A percentile compares a stretch with the other conserved stretches of the same genome.
These are phyloP conservation scores for Yarrowia alimentaria DNA, from an alignment of 805 yeast genomes.

Conservation along the genomic window DNA sequence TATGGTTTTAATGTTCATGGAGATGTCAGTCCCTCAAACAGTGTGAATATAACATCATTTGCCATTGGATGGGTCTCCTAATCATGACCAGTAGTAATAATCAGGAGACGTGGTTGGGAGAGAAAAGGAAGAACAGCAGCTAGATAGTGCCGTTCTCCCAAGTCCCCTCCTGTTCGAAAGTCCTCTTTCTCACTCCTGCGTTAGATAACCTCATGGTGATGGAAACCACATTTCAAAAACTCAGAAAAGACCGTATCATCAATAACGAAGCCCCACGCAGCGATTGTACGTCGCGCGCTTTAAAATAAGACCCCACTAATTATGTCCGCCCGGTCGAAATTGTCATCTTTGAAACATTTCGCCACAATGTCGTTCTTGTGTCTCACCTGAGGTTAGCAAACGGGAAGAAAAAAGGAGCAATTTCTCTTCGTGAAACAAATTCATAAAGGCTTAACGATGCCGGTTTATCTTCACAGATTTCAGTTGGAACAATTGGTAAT, in stretches of 20 bases:
- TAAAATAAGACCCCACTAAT: conserved; percentile 1
- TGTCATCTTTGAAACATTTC: conserved; percentile 7
- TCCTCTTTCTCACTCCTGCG: too few relatives aligned
- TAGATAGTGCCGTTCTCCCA: too few relatives aligned
- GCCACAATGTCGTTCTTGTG: not conserved
- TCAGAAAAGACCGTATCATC: conserved; percentile 27
- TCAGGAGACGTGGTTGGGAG: conserved; percentile 15
- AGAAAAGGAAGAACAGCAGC: not conserved
- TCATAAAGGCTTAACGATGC: conserved; percentile 28
- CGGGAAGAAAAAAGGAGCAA: not conserved
- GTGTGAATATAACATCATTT: conserved; percentile 27
- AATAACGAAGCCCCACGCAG: conserved; percentile 17
- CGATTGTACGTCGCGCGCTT: conserved; percentile 23
- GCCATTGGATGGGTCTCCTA: conserved; percentile 19
- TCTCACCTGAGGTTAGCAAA: conserved; percentile 27
- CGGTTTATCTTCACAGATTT: conserved; percentile 27
- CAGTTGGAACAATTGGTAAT: conserved; percentile 28
- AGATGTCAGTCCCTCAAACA: conserved; percentile 28
- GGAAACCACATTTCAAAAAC: not conserved
- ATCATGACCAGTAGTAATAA: conserved; percentile 20
- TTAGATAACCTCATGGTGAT: not conserved
- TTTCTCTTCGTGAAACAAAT: too few relatives aligned
- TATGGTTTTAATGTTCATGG: conserved; percentile 18
- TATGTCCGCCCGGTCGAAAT: conserved; percentile 28
- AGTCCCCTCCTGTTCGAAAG: too few relatives aligned